Evolutionary conservation across 2,329 filamentous ascomycete genomes (phyloP).

Genomic region (Cladosporium cucumerinum): DNA sequence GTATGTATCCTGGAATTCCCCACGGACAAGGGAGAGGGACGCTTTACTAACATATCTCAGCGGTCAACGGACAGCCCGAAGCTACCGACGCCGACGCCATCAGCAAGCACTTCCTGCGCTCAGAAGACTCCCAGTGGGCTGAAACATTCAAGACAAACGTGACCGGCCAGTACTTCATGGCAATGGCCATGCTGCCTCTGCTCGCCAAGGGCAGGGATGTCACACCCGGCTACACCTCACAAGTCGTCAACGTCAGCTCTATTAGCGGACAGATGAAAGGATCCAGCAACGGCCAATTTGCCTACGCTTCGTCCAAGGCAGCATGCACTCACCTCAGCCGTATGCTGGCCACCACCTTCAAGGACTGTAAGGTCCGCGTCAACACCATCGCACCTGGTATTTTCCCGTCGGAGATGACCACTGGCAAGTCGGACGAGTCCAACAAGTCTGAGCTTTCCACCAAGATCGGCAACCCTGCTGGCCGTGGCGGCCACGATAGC

Average conservation of each 20-base stretch:
- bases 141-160: conserved; percentile 54
- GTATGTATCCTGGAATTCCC: conserved; percentile 20
- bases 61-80: conserved; percentile 47
- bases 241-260: conserved; percentile 54
- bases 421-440: conserved; percentile 43
- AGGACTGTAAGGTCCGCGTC: conserved; percentile 42
- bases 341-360: conserved; percentile 47
- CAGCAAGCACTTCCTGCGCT: conserved; percentile 50
- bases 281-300: conserved; percentile 49
- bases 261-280: conserved; percentile 53
- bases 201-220: conserved; percentile 48
- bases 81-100: conserved; percentile 47
- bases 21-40: not conserved
- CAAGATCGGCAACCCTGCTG: conserved; percentile 44
- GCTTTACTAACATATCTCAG: conserved; percentile 13
- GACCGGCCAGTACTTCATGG: conserved; percentile 51
- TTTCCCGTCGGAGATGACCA: conserved; percentile 50
- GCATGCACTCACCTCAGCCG: conserved; percentile 45
- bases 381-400: conserved; percentile 45
- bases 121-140: conserved; percentile 45
- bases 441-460: conserved; percentile 47
- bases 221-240: conserved; percentile 48
- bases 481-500: conserved; percentile 43
- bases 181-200: conserved; percentile 54
- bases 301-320: conserved; percentile 52